Conservation (phyloP, 2,329 filamentous ascomycete species). For the Pyrenophora graminea region DNA sequence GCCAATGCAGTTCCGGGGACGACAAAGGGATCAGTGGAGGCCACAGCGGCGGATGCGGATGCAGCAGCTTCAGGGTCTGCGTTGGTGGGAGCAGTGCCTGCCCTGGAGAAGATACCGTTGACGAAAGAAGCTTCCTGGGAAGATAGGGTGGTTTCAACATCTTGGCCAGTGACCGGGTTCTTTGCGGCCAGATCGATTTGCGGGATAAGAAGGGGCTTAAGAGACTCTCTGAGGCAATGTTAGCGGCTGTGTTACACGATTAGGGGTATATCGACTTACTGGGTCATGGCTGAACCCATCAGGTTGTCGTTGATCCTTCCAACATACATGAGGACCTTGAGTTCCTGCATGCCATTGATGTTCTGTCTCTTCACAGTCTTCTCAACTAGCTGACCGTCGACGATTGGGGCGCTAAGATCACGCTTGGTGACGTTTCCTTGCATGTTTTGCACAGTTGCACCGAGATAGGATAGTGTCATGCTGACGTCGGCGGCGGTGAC, state of each 20-base stretch:
- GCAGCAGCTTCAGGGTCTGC: conserved; percentile 49
- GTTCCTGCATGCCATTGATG: conserved; percentile 35
- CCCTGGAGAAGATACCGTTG: conserved; percentile 68
- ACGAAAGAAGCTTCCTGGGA: conserved; percentile 73
- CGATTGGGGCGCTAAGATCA: conserved; percentile 30
- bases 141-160: conserved; percentile 67
- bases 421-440: conserved; percentile 40
- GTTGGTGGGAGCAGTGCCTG: conserved; percentile 54
- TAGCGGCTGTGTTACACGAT: conserved; percentile 8
- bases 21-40: conserved; percentile 60
- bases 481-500: conserved; percentile 47
- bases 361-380: conserved; percentile 21
- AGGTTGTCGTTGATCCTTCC: conserved; percentile 66
- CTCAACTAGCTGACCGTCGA: conserved; percentile 34
- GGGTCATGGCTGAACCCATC: conserved; percentile 61
- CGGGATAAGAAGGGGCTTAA: conserved; percentile 69
- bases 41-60: conserved; percentile 49
- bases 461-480: conserved; percentile 49
- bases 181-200: conserved; percentile 68
- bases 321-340: conserved; percentile 70
- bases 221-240: conserved; percentile 52
- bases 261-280: conserved; percentile 55
- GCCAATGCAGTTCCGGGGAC: conserved; percentile 70
- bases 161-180: conserved; percentile 52
- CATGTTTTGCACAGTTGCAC: conserved; percentile 49